These are phyloP conservation scores for Fusarium sp. DNA, from an alignment of 2,329 filamentous ascomycete genomes.

Conservation along the genomic window DNA sequence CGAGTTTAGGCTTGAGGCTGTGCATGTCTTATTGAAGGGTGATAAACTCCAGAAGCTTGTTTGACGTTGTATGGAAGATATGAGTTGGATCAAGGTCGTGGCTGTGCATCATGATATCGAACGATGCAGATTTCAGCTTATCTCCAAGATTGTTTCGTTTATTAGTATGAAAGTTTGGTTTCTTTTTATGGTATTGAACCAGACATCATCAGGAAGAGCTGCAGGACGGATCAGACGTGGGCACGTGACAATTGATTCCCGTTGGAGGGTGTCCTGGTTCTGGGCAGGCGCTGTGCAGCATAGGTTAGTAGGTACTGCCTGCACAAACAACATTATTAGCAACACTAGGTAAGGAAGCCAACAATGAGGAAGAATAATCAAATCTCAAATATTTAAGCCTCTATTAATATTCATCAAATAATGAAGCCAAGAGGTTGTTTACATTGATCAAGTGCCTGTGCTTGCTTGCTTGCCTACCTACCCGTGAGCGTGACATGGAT, in stretches of 20 bases:
- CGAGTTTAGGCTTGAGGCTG: constrained; percentile 12
- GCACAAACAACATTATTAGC: no score
- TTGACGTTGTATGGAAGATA: constrained; percentile 1
- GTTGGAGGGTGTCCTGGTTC: background rate
- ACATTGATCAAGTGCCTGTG: background rate
- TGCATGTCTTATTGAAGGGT: constrained; percentile 7
- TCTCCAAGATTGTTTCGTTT: background rate
- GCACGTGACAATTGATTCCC: background rate
- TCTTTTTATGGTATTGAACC: background rate
- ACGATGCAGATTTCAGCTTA: background rate
- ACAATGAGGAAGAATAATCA: no score
- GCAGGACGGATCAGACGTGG: background rate
- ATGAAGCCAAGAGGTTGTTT: background rate
- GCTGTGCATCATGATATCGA: constrained; percentile 10
- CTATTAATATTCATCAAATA: background rate
- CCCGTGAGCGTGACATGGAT: constrained; percentile 15
- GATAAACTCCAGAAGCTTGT: constrained; percentile 12
- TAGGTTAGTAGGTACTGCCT: no score
- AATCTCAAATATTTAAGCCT: background rate
- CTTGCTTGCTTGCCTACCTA: constrained; percentile 2
- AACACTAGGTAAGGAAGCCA: no score
- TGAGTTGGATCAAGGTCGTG: constrained; percentile 5
- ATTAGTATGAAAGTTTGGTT: background rate
- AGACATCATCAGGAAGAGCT: background rate
- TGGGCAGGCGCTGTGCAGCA: no score